Percentiles rank a stretch among this genome's conserved stretches.
phyloP scores from a whole-genome alignment of 352 stramenopile genomes.

The Phytophthora melonis region DNA sequence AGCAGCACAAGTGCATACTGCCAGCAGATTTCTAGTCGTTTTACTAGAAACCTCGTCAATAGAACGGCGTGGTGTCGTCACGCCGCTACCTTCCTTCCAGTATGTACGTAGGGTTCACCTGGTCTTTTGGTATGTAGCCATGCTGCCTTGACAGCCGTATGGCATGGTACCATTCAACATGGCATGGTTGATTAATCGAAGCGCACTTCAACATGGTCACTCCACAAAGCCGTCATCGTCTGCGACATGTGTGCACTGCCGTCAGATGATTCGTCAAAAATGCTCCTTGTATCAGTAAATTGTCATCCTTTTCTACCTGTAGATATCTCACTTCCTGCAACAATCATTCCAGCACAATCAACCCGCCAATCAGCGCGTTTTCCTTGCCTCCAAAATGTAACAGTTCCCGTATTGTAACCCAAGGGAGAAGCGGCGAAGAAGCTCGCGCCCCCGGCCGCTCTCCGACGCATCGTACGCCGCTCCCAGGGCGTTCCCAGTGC shows the following conservation, averaged over 20 bases:
- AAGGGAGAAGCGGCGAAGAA: constrained; percentile 37
- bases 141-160: no score
- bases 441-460: background rate
- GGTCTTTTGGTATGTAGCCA: no score
- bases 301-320: background rate
- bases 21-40: no score
- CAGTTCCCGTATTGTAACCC: constrained; percentile 17
- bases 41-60: no score
- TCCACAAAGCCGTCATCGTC: constrained; percentile 3
- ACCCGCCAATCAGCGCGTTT: constrained; percentile 24
- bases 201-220: constrained; percentile 24
- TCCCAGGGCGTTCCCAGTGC: background rate
- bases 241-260: constrained; percentile 15
- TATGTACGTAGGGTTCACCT: no score
- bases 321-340: background rate
- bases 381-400: constrained; percentile 12
- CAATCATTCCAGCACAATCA: background rate
- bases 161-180: no score
- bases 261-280: constrained; percentile 22
- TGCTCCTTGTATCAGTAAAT: background rate
- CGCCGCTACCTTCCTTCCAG: no score
- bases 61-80: no score
- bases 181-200: no score
- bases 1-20: no score
- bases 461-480: background rate